phyloP scores from a whole-genome alignment of 306 rosid species.

The Echinosophora koreensis region DNA sequence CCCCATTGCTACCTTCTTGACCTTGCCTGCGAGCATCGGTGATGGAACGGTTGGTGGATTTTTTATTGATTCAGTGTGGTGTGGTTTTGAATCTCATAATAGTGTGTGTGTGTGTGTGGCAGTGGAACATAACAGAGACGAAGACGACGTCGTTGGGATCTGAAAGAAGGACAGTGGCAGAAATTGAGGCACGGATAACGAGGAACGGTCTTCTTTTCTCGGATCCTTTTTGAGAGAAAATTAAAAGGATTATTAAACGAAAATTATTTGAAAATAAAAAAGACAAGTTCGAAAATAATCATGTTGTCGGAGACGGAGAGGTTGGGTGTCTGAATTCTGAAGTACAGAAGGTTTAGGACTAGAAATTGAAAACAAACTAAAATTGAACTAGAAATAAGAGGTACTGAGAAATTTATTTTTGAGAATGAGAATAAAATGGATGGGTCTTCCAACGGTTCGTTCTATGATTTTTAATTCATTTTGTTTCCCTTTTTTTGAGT shows the following conservation, averaged over 20 bases:
- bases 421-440: neutral
- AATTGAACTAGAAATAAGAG: too few relatives aligned
- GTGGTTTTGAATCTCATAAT: conserved; percentile 50
- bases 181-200: conserved; percentile 56
- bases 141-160: conserved; percentile 51
- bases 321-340: neutral
- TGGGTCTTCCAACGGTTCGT: conserved; percentile 38
- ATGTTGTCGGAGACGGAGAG: conserved; percentile 5
- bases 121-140: conserved; percentile 41
- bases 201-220: conserved; percentile 83
- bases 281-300: conserved; percentile 17
- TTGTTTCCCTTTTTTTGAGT: neutral
- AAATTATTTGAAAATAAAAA: neutral
- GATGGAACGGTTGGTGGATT: neutral
- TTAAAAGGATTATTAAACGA: neutral
- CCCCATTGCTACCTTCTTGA: conserved; percentile 85
- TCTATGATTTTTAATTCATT: neutral
- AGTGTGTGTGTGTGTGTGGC: neutral
- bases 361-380: neutral
- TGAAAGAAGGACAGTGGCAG: neutral
- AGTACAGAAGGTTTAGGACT: too few relatives aligned
- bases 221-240: conserved; percentile 43
- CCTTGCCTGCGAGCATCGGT: conserved; percentile 88
- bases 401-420: neutral
- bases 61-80: neutral